A percentile compares a stretch with the other conserved stretches of the same genome.
Evolutionary conservation across 2,329 filamentous ascomycete genomes (phyloP).

Genomic region (Zopfia rhizophila): DNA sequence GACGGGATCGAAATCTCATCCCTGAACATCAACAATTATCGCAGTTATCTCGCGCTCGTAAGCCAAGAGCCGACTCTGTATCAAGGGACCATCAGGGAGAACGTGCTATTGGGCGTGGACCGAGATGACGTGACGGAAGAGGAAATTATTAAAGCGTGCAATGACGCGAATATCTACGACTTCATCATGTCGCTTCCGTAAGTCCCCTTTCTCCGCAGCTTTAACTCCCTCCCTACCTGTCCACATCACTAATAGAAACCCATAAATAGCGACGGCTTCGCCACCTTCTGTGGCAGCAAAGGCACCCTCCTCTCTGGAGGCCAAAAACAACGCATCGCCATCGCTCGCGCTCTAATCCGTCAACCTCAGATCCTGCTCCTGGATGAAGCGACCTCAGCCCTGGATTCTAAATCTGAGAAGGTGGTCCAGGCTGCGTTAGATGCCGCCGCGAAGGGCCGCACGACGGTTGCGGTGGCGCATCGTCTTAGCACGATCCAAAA

Average conservation of each 20-base stretch:
- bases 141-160: slow-evolving; percentile 76
- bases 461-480: slow-evolving; percentile 93
- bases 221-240: background rate
- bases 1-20: slow-evolving; percentile 81
- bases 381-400: slow-evolving; percentile 52
- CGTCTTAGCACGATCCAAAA: slow-evolving; percentile 89
- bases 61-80: slow-evolving; percentile 59
- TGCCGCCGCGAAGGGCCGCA: slow-evolving; percentile 56
- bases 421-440: slow-evolving; percentile 50
- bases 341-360: slow-evolving; percentile 55
- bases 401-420: slow-evolving; percentile 54
- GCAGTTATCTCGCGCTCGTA: slow-evolving; percentile 79
- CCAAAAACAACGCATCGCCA: slow-evolving; percentile 54
- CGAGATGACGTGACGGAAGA: slow-evolving; percentile 55
- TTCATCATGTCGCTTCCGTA: slow-evolving; percentile 71
- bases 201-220: too few relatives aligned
- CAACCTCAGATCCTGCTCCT: slow-evolving; percentile 54
- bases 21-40: slow-evolving; percentile 85
- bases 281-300: slow-evolving; percentile 18
- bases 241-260: background rate
- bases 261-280: slow-evolving; percentile 65
- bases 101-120: slow-evolving; percentile 58
- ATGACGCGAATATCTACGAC: slow-evolving; percentile 90
- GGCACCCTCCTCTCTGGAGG: slow-evolving; percentile 53
- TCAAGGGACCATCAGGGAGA: slow-evolving; percentile 58